phyloP scores from a whole-genome alignment of 345 rosid species.

The Heritiera littoralis region DNA sequence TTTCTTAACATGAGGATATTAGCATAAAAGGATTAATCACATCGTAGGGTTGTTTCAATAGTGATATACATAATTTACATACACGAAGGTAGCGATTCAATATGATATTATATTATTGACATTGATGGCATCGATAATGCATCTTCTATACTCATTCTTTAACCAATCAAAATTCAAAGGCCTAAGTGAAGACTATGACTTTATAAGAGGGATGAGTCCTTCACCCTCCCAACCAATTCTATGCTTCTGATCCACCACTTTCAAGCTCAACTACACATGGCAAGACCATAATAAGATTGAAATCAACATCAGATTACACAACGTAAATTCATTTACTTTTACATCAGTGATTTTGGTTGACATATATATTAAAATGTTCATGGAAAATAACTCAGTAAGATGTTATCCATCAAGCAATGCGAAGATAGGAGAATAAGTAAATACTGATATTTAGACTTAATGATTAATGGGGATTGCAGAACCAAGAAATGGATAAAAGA shows the following conservation, averaged over 20 bases:
- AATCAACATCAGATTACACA: slow-evolving; percentile 6
- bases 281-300: slow-evolving; percentile 3
- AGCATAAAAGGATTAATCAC: neutral
- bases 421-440: neutral
- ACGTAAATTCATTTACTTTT: neutral
- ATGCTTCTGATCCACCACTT: slow-evolving; percentile 90
- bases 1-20: too few relatives aligned
- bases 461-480: neutral
- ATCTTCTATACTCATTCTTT: slow-evolving; percentile 6
- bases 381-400: too few relatives aligned
- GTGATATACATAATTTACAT: slow-evolving; percentile 20
- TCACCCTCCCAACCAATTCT: slow-evolving; percentile 99
- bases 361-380: too few relatives aligned
- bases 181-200: slow-evolving; percentile 30
- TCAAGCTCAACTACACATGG: slow-evolving; percentile 77
- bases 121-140: neutral
- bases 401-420: too few relatives aligned
- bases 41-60: slow-evolving; percentile 13
- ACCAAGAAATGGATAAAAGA: neutral
- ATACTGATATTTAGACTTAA: neutral
- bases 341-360: neutral
- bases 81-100: neutral
- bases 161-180: slow-evolving; percentile 12
- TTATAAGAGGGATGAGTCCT: slow-evolving; percentile 63
- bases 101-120: too few relatives aligned